Evolutionary conservation across 805 yeast genomes (phyloP), one percentile per base, ranked within the genome.

Genomic region (Candida quercuum): DNA sequence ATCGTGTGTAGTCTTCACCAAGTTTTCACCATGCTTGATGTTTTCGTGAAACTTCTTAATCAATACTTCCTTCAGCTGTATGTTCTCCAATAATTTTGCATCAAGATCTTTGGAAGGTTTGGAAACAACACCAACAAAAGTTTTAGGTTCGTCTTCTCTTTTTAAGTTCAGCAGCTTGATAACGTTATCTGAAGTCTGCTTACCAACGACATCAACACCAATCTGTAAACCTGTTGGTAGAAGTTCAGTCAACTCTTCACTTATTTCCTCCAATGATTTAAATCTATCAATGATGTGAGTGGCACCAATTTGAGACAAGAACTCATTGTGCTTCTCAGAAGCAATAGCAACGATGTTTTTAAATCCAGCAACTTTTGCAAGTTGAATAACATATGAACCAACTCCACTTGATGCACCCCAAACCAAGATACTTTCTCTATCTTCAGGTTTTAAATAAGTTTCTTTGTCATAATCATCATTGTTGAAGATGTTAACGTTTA

Each of bases 391-490:
- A 42, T 66, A 69, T 6, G 67, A 50, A 0, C 74, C 75, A 29
- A 70, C 73, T 25, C 68, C 69, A 17, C 72, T 66, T 5, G 71
- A 61, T 4, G 71, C 75, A 26, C 75, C 75, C 74, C 74, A 70
- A n/a, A 70, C 56, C 6, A 67, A 38, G 11, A 66, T 36, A 24
- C 57, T 47, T 13, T 44, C 42, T 33, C 41, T 27, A n/a, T 37
- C 46, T 22, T 34, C 35, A 5, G 35, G 31, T 34, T 35, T 11
- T 18, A 38, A 29, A 17, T 11, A 31, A 2, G 34, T 30, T 11
- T 38, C 36, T 23, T 40, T 27, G 18, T 42, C 46, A 16, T 35
- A 16, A n/a, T 35, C 45, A n/a, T 42, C 37, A 11, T 39, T 35
- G 10, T 37, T 46, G 17, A 51, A 48, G 18, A 52, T 29, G 11